Conservation (phyloP, 352 stramenopile species). For the Pythium folliculosum region DNA sequence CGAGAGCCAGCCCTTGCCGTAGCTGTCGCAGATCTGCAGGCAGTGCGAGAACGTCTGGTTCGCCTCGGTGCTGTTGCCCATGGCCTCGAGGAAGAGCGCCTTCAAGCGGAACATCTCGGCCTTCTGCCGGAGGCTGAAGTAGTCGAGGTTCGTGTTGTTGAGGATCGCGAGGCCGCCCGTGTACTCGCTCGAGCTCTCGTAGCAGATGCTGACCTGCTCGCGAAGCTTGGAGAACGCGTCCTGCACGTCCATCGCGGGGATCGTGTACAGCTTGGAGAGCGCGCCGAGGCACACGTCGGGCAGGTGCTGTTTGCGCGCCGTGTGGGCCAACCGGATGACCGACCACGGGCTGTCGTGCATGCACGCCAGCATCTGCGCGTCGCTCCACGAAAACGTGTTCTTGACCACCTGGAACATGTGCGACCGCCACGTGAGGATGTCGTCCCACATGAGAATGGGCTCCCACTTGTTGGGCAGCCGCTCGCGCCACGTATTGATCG, state of each 20-base stretch:
- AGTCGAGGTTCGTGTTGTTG: slow-evolving; percentile 93
- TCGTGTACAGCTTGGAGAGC: slow-evolving; percentile 85
- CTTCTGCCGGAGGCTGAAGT: slow-evolving; percentile 92
- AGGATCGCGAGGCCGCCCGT: slow-evolving; percentile 89
- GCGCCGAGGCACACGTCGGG: slow-evolving; percentile 85
- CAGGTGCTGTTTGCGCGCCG: slow-evolving; percentile 89
- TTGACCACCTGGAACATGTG: slow-evolving; percentile 94
- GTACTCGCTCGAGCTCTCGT: slow-evolving; percentile 87
- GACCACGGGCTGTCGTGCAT: slow-evolving; percentile 94
- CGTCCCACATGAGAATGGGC: slow-evolving; percentile 91
- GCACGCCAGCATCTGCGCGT: slow-evolving; percentile 85
- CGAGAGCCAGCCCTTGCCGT: slow-evolving; percentile 94
- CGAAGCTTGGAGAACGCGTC: slow-evolving; percentile 92
- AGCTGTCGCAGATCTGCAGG: slow-evolving; percentile 91
- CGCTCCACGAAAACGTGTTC: slow-evolving; percentile 86
- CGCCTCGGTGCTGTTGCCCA: slow-evolving; percentile 75
- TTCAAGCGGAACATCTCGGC: slow-evolving; percentile 93
- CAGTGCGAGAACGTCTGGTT: slow-evolving; percentile 92
- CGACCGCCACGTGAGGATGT: slow-evolving; percentile 92
- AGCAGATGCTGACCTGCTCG: slow-evolving; percentile 93
- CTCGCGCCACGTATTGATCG: slow-evolving; percentile 92
- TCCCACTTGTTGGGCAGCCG: slow-evolving; percentile 94
- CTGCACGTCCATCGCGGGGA: slow-evolving; percentile 92
- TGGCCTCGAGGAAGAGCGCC: slow-evolving; percentile 86
- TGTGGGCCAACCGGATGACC: slow-evolving; percentile 90